A percentile compares a stretch with the other conserved stretches of the same genome.
Evolutionary conservation across 257 asterid species (phyloP).

Genomic region (Jasminum sambac): DNA sequence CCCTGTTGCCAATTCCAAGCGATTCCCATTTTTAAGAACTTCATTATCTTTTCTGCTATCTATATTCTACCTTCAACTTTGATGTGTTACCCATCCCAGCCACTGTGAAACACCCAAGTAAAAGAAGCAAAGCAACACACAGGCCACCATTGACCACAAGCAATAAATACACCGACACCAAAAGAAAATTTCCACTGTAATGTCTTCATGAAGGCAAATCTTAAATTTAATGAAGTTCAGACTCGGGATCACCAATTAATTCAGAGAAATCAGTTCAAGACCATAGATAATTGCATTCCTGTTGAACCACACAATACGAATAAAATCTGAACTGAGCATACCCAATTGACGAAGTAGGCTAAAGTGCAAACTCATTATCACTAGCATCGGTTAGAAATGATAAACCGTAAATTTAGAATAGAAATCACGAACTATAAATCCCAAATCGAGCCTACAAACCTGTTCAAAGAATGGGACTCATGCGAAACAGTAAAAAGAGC

Average conservation of each 20-base stretch:
- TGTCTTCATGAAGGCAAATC: constrained; percentile 9
- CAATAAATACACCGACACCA: too few species aligned
- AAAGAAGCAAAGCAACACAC: too few species aligned
- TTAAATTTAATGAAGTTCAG: constrained; percentile 15
- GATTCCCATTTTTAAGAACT: neutral
- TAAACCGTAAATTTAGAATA: too few species aligned
- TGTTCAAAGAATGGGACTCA: too few species aligned
- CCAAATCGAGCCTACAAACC: too few species aligned
- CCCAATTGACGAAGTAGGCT: constrained; percentile 22
- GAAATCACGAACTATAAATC: too few species aligned
- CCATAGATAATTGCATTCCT: neutral
- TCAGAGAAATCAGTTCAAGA: constrained; percentile 14
- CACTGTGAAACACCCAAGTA: too few species aligned
- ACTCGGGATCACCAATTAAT: constrained; percentile 5
- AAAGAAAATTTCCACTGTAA: neutral
- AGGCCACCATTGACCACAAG: too few species aligned
- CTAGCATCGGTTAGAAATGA: too few species aligned
- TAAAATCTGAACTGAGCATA: neutral
- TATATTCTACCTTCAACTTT: too few species aligned
- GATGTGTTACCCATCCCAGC: neutral
- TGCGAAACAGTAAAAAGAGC: too few species aligned
- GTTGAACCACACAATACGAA: neutral
- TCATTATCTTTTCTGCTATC: neutral
- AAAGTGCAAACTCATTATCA: constrained; percentile 25
- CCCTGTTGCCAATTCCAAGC: neutral